Conservation (phyloP, 192 early-diverging fungal genomes). For the Coemansia pectinata region DNA sequence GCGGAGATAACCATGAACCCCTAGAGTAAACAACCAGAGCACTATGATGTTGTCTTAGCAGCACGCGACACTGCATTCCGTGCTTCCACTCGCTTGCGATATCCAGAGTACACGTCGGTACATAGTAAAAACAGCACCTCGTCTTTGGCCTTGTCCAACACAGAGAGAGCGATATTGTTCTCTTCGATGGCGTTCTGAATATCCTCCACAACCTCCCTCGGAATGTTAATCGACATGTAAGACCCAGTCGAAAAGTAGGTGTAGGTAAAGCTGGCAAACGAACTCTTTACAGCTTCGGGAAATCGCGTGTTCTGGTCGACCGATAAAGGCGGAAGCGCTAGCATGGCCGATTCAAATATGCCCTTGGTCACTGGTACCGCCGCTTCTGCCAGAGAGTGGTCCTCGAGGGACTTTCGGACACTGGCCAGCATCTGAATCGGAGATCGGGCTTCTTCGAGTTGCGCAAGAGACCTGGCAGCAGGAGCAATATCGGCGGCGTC, state of each 20-base stretch:
- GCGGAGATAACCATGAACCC: no score
- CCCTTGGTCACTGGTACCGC: slow-evolving; percentile 37
- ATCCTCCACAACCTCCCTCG: slow-evolving; percentile 14
- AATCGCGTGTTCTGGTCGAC: slow-evolving; percentile 29
- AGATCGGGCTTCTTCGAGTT: background rate
- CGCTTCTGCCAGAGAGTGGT: slow-evolving; percentile 11
- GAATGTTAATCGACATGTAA: slow-evolving; percentile 38
- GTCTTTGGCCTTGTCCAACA: slow-evolving; percentile 47
- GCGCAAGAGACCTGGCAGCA: background rate
- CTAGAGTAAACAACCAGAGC: background rate
- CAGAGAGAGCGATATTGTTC: slow-evolving; percentile 30
- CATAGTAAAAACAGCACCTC: slow-evolving; percentile 47
- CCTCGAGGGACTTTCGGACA: slow-evolving; percentile 10
- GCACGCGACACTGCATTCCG: background rate
- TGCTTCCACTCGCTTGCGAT: slow-evolving; percentile 23
- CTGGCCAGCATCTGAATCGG: slow-evolving; percentile 7
- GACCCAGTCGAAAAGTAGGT: slow-evolving; percentile 34
- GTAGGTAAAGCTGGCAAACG: slow-evolving; percentile 22
- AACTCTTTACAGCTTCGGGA: slow-evolving; percentile 32
- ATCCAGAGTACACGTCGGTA: slow-evolving; percentile 38
- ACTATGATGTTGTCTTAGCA: background rate
- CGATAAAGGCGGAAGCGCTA: slow-evolving; percentile 19
- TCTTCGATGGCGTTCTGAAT: slow-evolving; percentile 29
- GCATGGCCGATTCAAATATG: slow-evolving; percentile 42
- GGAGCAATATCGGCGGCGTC: background rate